phyloP scores from a whole-genome alignment of 768 basidiomycete species.

The Leucosporidium yakuticum region DNA sequence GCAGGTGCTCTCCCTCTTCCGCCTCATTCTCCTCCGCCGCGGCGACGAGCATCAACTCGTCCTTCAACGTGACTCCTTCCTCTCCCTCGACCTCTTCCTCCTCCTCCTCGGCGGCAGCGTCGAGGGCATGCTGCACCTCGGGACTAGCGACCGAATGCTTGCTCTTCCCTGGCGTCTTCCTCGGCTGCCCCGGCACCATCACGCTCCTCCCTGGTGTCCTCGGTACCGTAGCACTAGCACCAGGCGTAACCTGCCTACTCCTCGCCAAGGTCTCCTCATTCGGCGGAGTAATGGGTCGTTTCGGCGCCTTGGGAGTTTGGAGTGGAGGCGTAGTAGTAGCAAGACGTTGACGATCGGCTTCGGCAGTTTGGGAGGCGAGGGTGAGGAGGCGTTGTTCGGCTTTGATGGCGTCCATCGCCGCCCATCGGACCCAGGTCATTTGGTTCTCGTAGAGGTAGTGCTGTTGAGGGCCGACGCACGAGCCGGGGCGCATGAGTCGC shows the following conservation, averaged over 20 bases:
- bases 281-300: slow-evolving; percentile 65
- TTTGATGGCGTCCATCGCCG: slow-evolving; percentile 61
- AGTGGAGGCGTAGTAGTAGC: neutral
- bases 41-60: slow-evolving; percentile 8
- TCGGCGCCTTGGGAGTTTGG: slow-evolving; percentile 50
- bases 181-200: slow-evolving; percentile 38
- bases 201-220: neutral
- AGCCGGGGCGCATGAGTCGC: slow-evolving; percentile 92
- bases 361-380: slow-evolving; percentile 32
- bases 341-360: slow-evolving; percentile 41
- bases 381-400: slow-evolving; percentile 14
- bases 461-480: slow-evolving; percentile 56
- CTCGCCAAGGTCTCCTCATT: slow-evolving; percentile 8
- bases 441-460: slow-evolving; percentile 95
- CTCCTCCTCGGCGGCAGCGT: neutral
- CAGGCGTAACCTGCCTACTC: neutral
- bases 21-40: slow-evolving; percentile 5
- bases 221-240: neutral
- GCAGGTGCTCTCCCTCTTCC: slow-evolving; percentile 8
- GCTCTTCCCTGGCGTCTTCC: slow-evolving; percentile 70
- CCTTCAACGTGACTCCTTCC: slow-evolving; percentile 10
- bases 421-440: slow-evolving; percentile 88
- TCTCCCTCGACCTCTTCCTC: slow-evolving; percentile 10
- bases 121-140: slow-evolving; percentile 9
- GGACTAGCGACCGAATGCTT: slow-evolving; percentile 24